A percentile compares a stretch with the other conserved stretches of the same genome.
phyloP scores from a whole-genome alignment of 345 rosid genomes.

The Populus davidiana region DNA sequence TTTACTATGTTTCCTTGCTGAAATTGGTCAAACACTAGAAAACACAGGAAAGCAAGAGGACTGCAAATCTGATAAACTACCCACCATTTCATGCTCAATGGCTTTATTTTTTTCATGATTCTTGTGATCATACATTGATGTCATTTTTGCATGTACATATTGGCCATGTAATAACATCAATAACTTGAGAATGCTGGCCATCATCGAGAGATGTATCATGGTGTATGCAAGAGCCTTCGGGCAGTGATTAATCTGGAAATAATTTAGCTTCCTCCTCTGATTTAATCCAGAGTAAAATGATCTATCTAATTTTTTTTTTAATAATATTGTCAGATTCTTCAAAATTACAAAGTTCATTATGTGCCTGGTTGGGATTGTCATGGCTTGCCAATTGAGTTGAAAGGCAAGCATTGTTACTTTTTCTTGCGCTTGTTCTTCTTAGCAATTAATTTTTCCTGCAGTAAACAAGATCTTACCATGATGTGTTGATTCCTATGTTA shows the following conservation, averaged over 20 bases:
- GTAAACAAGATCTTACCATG: background rate
- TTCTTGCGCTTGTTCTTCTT: background rate
- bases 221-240: background rate
- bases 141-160: background rate
- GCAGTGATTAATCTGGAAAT: background rate
- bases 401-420: conserved; percentile 55
- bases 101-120: background rate
- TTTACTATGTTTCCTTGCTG: background rate
- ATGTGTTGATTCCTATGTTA: background rate
- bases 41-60: background rate
- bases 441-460: background rate
- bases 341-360: conserved; percentile 75
- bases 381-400: conserved; percentile 94
- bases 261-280: background rate
- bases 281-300: background rate
- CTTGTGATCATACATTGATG: background rate
- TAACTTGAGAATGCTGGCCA: background rate
- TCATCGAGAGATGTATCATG: background rate
- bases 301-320: conserved; percentile 8
- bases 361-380: conserved; percentile 99
- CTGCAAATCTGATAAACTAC: background rate
- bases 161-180: background rate
- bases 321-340: conserved; percentile 62
- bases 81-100: background rate
- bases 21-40: background rate